Percentiles rank a stretch among this genome's conserved stretches.
phyloP scores from a whole-genome alignment of 257 asterid genomes.

The Solanum pennellii region DNA sequence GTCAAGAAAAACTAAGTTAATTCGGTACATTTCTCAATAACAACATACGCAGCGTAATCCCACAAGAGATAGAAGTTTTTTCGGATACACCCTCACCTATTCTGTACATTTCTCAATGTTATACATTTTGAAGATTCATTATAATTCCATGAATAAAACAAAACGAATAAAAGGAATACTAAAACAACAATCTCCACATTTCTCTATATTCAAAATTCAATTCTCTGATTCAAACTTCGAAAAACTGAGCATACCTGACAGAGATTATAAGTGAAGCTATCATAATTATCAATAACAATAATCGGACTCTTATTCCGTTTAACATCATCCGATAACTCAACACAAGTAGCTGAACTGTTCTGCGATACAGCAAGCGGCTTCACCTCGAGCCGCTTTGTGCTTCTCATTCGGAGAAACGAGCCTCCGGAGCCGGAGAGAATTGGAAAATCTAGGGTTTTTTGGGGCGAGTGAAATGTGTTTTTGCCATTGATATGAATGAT shows the following conservation, averaged over 20 bases:
- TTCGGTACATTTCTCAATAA: background rate
- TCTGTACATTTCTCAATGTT: background rate
- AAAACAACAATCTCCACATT: background rate
- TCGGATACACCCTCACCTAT: background rate
- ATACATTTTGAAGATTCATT: background rate
- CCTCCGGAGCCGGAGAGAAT: background rate
- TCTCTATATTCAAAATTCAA: background rate
- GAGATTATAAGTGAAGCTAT: constrained; percentile 94
- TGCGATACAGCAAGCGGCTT: constrained; percentile 24
- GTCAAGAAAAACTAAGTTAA: background rate
- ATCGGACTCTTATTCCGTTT: constrained; percentile 22
- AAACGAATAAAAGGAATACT: background rate
- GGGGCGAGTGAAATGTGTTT: background rate
- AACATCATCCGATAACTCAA: constrained; percentile 8
- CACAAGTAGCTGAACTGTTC: constrained; percentile 13
- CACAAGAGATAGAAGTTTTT: background rate
- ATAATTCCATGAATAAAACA: background rate
- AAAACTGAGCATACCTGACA: constrained; percentile 48
- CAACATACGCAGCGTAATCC: background rate
- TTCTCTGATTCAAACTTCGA: background rate
- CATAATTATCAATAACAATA: constrained; percentile 83
- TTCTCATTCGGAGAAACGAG: background rate
- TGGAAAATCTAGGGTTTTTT: background rate
- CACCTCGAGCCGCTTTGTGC: background rate
- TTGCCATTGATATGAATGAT: background rate